These are phyloP conservation scores for Penicillium mononematosum DNA, from an alignment of 495 filamentous ascomycete species.

Conservation along the genomic window DNA sequence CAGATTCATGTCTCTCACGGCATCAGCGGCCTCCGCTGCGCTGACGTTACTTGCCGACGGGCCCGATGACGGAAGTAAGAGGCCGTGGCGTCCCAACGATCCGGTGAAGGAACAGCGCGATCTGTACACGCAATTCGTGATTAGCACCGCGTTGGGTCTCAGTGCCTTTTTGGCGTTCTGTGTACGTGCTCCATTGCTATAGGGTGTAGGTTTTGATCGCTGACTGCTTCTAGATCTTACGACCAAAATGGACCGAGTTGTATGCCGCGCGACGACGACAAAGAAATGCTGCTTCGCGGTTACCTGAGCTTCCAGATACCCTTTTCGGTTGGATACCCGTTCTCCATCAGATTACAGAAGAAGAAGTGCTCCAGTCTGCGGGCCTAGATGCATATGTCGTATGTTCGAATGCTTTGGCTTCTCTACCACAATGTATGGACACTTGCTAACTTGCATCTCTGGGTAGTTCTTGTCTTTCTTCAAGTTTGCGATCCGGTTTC, in stretches of 20 bases:
- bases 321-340: conserved; percentile 94
- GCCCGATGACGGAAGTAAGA: conserved; percentile 23
- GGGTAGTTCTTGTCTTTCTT: conserved; percentile 86
- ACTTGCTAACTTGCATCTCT: conserved; percentile 6
- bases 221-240: conserved; percentile 55
- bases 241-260: conserved; percentile 87
- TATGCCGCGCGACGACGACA: conserved; percentile 86
- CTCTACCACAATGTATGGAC: background rate
- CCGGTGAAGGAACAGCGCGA: conserved; percentile 49
- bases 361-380: conserved; percentile 84
- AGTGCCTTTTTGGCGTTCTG: conserved; percentile 64
- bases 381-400: conserved; percentile 95
- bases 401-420: conserved; percentile 34
- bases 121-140: conserved; percentile 56
- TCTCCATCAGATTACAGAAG: conserved; percentile 83
- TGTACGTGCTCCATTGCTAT: conserved; percentile 37
- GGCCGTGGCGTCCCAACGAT: conserved; percentile 29
- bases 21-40: conserved; percentile 30
- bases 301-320: conserved; percentile 81
- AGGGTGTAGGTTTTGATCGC: background rate
- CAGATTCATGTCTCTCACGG: conserved; percentile 36
- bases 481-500: conserved; percentile 85
- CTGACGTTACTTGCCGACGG: conserved; percentile 25
- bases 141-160: conserved; percentile 58
- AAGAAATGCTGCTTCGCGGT: conserved; percentile 60